Base-by-base conservation (phyloP, 306 rosid genomes). In the Lithocarpus polystachyus region DNA sequence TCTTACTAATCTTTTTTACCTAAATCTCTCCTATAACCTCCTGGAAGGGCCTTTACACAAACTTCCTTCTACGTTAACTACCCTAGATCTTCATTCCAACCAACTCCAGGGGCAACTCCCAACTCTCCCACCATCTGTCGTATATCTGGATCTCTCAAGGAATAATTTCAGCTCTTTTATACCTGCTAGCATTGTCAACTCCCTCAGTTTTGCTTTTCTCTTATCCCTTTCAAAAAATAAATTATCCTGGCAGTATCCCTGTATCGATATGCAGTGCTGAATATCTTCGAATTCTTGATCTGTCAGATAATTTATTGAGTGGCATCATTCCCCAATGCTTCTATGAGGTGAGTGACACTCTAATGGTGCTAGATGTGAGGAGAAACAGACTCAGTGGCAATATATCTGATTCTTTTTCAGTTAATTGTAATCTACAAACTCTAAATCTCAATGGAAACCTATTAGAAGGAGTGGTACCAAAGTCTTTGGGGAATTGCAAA, bases 61-160 rank as follows among this genome's bases (percentile, higher is more conserved):
- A 56, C 14, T 24, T 33, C 0, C 37, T 73, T 5, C 40, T 17
- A 6, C 0, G 0, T 29, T 87, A 68, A 0, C 0, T 1, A 0
- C 17, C 1, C 73, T 90, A 52, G 91, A 90, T 75, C 88, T 90
- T 6, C 85, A 78, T 68, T 37, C 71, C 3, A 89, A 87, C 80
- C 60, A 57, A 4, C 80, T 89, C 13, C 76, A 67, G 20, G 91
- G 89, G 1, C n/a, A 57, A 51, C 5, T 89, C 28, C 82, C 86
- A 2, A 0, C 37, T 8, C 24, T 77, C n/a, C 81, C 75, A 4
- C 13, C 15, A 15, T 0, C 0, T 2, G 18, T 5, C 7, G 0
- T 0, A 2, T 87, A 85, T 76, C 33, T 86, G 65, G 93, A 84
- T 53, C 79, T 54, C 73, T 89, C 93, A 1, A 1, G 0, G 1